Evolutionary conservation across 352 stramenopile genomes (phyloP), one percentile per base, ranked within the genome.

Genomic region (Globisporangium heterothallicum): DNA sequence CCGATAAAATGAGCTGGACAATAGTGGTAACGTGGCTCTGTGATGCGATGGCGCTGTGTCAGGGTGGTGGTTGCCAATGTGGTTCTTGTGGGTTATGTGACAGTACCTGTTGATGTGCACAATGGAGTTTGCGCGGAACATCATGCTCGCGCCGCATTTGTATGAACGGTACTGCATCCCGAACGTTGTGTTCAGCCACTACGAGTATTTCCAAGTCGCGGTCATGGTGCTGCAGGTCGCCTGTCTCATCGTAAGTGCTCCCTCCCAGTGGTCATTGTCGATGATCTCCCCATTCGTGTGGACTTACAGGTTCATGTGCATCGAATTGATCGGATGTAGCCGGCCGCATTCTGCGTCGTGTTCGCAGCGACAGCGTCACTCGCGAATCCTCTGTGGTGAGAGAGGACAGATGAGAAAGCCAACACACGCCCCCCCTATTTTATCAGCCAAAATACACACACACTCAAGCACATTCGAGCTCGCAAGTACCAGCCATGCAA

Each of bases 1-100:
- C 78, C 0, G 82, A 93, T 43, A 76, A 82, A 53, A 79, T 85
- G 61, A 88, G 81, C 56, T 88, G 80, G 78, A 84, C 78, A 19
- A 49, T 90, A 34, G 74, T 93, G 66, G 78, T 86, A 47, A 55
- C n/a, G n/a, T n/a, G n/a, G 78, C 68, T 42, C 8, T 47, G 18
- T 35, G 22, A 30, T 16, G n/a, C n/a, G 6, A 16, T 54, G 32
- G 12, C 13, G 22, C 43, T 29, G 49, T 53, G 10, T 7, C 29
- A 44, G 19, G 35, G 4, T 21, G 18, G 16, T 53, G 42, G 16
- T 19, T 40, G 10, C 30, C n/a, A n/a, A n/a, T n/a, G n/a, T n/a
- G n/a, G n/a, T 43, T 48, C 16, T 53, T 35, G n/a, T 42, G 6
- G 26, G 32, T 22, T 56, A 35, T 24, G 4, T 36, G 12, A 19